Percentiles rank a stretch among this genome's conserved stretches.
These are phyloP conservation scores for Phytophthora boehmeriae DNA, from an alignment of 352 stramenopile species.

Conservation along the genomic window DNA sequence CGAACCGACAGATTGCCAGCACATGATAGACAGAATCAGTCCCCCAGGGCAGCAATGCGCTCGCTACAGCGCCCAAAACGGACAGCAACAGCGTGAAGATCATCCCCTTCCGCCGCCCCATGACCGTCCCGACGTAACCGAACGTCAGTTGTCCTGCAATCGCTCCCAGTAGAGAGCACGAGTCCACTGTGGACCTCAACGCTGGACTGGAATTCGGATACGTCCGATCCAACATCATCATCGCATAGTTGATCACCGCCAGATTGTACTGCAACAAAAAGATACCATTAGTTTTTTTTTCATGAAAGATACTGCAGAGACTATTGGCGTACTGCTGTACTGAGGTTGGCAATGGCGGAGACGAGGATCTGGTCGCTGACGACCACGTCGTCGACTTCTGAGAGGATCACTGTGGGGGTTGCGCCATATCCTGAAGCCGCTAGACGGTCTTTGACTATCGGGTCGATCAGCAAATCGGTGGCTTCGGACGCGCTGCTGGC, in stretches of 20 bases:
- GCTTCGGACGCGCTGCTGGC: slow-evolving; percentile 24
- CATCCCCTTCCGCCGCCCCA: slow-evolving; percentile 76
- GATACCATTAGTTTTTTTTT: slow-evolving; percentile 1
- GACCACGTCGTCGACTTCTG: slow-evolving; percentile 9
- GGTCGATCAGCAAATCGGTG: slow-evolving; percentile 18
- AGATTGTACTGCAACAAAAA: slow-evolving; percentile 69
- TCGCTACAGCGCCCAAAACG: slow-evolving; percentile 60
- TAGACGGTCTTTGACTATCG: slow-evolving; percentile 21
- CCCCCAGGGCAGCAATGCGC: slow-evolving; percentile 65
- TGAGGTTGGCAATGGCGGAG: slow-evolving; percentile 83
- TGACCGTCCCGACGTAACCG: slow-evolving; percentile 73
- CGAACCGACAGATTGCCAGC: slow-evolving; percentile 69
- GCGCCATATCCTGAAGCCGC: slow-evolving; percentile 22
- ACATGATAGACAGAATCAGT: slow-evolving; percentile 62
- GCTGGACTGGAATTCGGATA: slow-evolving; percentile 57
- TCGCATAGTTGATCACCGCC: slow-evolving; percentile 73
- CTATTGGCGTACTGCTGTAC: slow-evolving; percentile 57
- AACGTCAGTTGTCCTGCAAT: slow-evolving; percentile 83
- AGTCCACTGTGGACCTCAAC: slow-evolving; percentile 67
- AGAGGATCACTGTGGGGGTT: slow-evolving; percentile 7
- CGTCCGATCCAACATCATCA: slow-evolving; percentile 61
- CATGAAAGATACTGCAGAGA: not conserved
- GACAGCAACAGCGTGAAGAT: slow-evolving; percentile 78
- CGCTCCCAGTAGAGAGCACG: slow-evolving; percentile 77
- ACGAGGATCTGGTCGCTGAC: slow-evolving; percentile 60